Percentiles rank a stretch among this genome's conserved stretches.
These are phyloP conservation scores for Solanum pinnatisectum DNA, from an alignment of 257 asterid species.

Conservation along the genomic window DNA sequence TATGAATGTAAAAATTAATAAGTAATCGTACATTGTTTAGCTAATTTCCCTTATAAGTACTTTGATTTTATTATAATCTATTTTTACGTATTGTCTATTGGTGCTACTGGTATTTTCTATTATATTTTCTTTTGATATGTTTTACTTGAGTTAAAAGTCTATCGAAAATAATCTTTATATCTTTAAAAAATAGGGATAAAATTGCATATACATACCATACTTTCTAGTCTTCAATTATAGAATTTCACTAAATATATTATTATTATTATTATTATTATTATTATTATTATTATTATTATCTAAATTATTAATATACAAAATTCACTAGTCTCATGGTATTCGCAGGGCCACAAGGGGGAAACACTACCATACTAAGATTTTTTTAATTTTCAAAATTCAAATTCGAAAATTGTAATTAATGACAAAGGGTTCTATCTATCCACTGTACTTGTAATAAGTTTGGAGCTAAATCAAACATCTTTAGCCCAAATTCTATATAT, in stretches of 20 bases:
- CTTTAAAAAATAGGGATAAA: no score
- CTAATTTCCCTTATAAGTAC: not conserved
- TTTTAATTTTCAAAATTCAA: not conserved
- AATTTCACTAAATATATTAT: no score
- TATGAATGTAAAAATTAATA: not conserved
- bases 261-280: no score
- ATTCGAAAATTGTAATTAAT: not conserved
- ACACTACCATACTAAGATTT: not conserved
- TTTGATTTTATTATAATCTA: no score
- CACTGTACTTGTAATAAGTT: not conserved
- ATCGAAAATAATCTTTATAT: not conserved
- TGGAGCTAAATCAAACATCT: not conserved
- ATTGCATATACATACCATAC: no score
- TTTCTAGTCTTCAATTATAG: no score
- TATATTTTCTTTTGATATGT: not conserved
- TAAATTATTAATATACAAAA: not conserved
- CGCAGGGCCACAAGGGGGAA: not conserved
- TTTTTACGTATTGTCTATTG: not conserved
- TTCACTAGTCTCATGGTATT: not conserved
- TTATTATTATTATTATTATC: no score
- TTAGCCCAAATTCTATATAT: not conserved
- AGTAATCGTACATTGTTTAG: accelerated
- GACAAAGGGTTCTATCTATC: not conserved
- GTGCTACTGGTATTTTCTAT: not conserved
- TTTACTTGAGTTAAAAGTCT: not conserved